Evolutionary conservation across 345 rosid species (phyloP), one percentile per base, ranked within the genome.

Genomic region (Salix purpurea): DNA sequence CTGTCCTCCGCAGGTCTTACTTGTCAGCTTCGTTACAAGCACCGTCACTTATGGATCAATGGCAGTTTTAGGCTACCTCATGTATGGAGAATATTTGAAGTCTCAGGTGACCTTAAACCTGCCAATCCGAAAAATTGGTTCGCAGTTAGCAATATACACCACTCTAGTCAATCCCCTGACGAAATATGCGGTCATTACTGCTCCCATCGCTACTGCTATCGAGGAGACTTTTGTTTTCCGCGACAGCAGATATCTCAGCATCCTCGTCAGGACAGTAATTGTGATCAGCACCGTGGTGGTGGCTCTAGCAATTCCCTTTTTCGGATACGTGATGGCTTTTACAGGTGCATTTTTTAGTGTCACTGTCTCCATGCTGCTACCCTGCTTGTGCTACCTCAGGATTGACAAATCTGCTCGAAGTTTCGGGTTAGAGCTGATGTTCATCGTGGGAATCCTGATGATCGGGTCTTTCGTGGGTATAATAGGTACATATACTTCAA

Each of bases 81-180:
- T 89, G 93, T 91, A 79, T 48, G 93, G 96, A 44, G 83, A 89
- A 39, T 69, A 80, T 67, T 32, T 88, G 32, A 85, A 85, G 32
- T 88, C 96, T 64, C 96, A 91, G 82, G 87, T 89, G 67, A 91
- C 96, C 14, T 74, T 91, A 50, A 91, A 88, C 56, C 93, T 89
- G 66, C 96, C 96, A 0, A 32, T 81, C 6, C 75, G 67, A 36
- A 88, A 85, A 69, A 36, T 91, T 5, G 72, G 85, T 58, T 74
- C 92, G 48, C 82, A 88, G 71, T 42, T 89, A 58, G 96, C 96
- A 39, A 84, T 91, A 32, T 89, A 73, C 18, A 86, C 90, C 0
- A 89, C 93, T 16, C 78, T 91, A 50, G 81, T 89, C 64, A 89
- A 84, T 65, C 96, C 96, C 69, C 70, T 91, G 23, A 83, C 96